These are phyloP conservation scores for Celoporthe dispersa DNA, from an alignment of 2,329 filamentous ascomycete species.

Conservation along the genomic window DNA sequence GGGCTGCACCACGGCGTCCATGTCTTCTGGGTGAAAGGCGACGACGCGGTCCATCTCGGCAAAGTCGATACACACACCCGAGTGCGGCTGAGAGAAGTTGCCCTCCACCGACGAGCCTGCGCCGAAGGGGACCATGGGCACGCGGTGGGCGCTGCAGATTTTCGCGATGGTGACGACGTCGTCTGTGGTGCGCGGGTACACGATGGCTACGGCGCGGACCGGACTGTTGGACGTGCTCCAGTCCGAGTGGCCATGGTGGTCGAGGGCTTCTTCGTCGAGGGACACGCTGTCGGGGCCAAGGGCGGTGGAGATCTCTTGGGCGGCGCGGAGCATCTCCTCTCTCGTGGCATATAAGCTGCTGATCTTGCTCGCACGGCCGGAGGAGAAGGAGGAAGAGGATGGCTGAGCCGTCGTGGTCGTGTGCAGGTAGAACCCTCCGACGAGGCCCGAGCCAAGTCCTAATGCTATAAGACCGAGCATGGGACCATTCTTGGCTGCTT, in stretches of 20 bases:
- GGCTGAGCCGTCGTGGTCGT: background rate
- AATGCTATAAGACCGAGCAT: background rate
- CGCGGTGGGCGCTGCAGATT: conserved; percentile 63
- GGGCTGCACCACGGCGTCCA: conserved; percentile 75
- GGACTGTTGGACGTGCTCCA: conserved; percentile 72
- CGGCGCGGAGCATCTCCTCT: conserved; percentile 48
- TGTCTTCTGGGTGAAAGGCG: conserved; percentile 66
- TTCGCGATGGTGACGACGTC: conserved; percentile 67
- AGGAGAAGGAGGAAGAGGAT: too few relatives aligned
- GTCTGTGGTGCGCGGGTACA: conserved; percentile 66
- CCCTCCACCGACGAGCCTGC: conserved; percentile 76
- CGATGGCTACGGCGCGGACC: conserved; percentile 65
- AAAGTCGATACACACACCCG: conserved; percentile 73
- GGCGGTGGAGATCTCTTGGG: conserved; percentile 54
- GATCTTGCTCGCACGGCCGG: background rate
- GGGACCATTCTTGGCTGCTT: background rate
- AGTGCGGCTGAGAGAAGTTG: conserved; percentile 69
- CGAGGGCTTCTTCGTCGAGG: conserved; percentile 66
- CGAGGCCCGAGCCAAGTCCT: background rate
- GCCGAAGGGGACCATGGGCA: conserved; percentile 66
- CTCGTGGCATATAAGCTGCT: conserved; percentile 13
- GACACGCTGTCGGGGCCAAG: conserved; percentile 65
- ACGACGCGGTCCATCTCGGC: conserved; percentile 69
- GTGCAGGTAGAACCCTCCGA: background rate
- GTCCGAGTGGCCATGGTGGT: conserved; percentile 69